Conservation (phyloP, 2,329 filamentous ascomycete species). For the Talaromyces verruculosus region DNA sequence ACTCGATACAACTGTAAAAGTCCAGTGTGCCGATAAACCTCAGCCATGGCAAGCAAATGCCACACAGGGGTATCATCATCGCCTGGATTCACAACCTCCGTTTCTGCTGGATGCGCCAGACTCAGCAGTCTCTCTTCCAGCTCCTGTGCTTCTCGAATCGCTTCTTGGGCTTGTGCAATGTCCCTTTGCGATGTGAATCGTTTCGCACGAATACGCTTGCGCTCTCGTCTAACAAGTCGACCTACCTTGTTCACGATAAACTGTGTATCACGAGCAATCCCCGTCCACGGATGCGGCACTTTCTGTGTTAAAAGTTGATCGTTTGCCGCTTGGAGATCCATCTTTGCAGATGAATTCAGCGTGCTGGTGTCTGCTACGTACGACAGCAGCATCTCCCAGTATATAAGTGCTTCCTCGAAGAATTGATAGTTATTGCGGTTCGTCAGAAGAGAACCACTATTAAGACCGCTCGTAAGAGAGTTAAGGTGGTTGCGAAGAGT, state of each 20-base stretch:
- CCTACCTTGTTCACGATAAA: constrained; percentile 48
- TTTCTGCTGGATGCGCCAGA: constrained; percentile 48
- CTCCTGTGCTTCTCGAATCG: constrained; percentile 38
- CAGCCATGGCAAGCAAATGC: constrained; percentile 55
- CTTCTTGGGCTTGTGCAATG: constrained; percentile 34
- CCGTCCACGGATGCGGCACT: constrained; percentile 43
- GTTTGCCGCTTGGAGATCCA: constrained; percentile 24
- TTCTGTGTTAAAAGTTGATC: constrained; percentile 36
- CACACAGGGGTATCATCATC: constrained; percentile 55
- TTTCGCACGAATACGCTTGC: constrained; percentile 36
- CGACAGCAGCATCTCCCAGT: constrained; percentile 61
- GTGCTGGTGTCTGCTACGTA: constrained; percentile 51
- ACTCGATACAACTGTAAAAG: constrained; percentile 57
- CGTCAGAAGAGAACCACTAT: constrained; percentile 23
- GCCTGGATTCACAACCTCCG: constrained; percentile 52
- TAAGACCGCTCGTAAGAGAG: constrained; percentile 36
- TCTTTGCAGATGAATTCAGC: constrained; percentile 27
- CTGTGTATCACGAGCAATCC: constrained; percentile 40
- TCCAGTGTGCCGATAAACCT: constrained; percentile 54
- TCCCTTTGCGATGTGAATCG: constrained; percentile 41
- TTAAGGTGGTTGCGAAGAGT: constrained; percentile 44
- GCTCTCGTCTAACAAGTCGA: constrained; percentile 41
- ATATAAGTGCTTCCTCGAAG: constrained; percentile 57
- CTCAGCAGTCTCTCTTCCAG: constrained; percentile 52
- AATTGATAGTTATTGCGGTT: constrained; percentile 51